Evolutionary conservation across 305 asterid genomes (phyloP).

Genomic region (Fraxinus baroniana): DNA sequence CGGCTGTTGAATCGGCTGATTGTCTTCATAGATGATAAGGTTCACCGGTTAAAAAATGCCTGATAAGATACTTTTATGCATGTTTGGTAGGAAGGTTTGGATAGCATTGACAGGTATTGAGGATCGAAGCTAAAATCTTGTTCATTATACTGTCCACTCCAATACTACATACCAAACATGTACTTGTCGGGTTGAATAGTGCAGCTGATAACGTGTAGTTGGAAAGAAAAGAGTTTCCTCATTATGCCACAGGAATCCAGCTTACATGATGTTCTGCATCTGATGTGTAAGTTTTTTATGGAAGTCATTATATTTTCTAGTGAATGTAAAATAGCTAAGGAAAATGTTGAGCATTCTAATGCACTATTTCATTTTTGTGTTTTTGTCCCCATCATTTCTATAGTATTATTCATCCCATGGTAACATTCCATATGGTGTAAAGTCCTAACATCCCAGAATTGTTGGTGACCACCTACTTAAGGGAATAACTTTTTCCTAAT

Average conservation of each 20-base stretch:
- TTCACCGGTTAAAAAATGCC: not conserved
- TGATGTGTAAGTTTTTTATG: not conserved
- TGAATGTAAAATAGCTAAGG: not conserved
- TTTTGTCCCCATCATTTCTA: too few species aligned
- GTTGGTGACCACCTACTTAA: not conserved
- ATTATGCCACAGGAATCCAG: not conserved
- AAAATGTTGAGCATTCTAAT: not conserved
- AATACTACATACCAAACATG: not conserved
- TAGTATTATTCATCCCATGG: too few species aligned
- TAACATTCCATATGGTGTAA: not conserved
- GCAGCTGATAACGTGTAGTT: not conserved
- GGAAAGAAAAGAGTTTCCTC: not conserved
- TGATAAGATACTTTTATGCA: not conserved
- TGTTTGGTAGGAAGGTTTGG: not conserved
- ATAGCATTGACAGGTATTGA: not conserved
- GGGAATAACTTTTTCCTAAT: too few species aligned
- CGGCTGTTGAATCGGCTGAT: not conserved
- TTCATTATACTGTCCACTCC: not conserved
- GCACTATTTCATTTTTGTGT: not conserved
- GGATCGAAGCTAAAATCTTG: not conserved
- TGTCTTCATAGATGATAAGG: not conserved
- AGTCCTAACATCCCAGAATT: not conserved
- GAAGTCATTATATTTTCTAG: not conserved
- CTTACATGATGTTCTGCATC: not conserved
- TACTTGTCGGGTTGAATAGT: not conserved